A percentile compares a stretch with the other conserved stretches of the same genome.
Conservation (phyloP, 257 asterid species). For the Nicotiana undulata region DNA sequence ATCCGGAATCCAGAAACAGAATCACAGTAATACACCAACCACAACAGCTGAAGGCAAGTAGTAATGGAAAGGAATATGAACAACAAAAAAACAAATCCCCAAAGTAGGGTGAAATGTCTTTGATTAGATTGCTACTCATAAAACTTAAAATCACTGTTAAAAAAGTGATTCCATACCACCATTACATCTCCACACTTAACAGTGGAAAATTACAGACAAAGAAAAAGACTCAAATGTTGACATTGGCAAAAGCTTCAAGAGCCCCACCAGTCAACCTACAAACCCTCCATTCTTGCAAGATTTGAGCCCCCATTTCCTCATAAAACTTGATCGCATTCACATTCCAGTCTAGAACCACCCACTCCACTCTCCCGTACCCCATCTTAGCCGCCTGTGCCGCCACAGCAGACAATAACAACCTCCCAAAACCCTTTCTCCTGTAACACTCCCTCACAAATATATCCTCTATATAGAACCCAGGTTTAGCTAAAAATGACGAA, state of each 20-base stretch:
- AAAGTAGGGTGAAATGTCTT: too few species aligned
- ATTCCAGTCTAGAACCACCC: conserved; percentile 94
- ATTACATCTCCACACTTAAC: not conserved
- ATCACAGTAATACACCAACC: too few species aligned
- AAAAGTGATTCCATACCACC: not conserved
- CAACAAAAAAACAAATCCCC: too few species aligned
- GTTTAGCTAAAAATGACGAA: conserved; percentile 70
- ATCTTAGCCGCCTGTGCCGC: conserved; percentile 83
- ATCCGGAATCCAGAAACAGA: too few species aligned
- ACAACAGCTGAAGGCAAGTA: too few species aligned
- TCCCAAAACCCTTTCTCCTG: conserved; percentile 79
- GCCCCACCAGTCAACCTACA: conserved; percentile 73
- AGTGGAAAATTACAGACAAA: not conserved
- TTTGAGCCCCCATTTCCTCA: conserved; percentile 78
- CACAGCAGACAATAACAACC: conserved; percentile 57
- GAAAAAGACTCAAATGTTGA: not conserved
- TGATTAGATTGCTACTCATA: too few species aligned
- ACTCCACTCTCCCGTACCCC: conserved; percentile 85
- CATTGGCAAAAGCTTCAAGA: conserved; percentile 50
- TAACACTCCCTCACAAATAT: conserved; percentile 78
- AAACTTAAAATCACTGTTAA: too few species aligned
- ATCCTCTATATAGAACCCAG: conserved; percentile 79
- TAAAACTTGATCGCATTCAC: conserved; percentile 58
- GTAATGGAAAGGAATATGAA: too few species aligned
- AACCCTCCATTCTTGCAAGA: conserved; percentile 72